phyloP scores from a whole-genome alignment of 495 filamentous ascomycete species.

The Trichoderma asperelloides region DNA sequence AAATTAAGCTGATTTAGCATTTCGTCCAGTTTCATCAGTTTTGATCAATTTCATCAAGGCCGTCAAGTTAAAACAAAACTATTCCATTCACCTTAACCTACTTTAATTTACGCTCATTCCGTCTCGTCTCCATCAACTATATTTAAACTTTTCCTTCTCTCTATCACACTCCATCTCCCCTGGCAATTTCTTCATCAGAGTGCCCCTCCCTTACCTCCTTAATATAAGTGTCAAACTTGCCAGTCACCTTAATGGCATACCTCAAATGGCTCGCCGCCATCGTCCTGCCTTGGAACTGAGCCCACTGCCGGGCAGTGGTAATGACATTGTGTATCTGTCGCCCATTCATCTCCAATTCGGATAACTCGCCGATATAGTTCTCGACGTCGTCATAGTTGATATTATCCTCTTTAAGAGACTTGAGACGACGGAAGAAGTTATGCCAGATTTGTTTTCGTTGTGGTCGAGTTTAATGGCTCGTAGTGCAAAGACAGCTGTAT shows the following conservation, averaged over 20 bases:
- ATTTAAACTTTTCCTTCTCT: too few species aligned
- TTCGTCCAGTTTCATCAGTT: too few species aligned
- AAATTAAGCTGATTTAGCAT: too few species aligned
- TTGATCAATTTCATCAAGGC: too few species aligned
- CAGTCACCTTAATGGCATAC: background rate
- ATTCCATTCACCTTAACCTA: too few species aligned
- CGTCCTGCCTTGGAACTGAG: background rate
- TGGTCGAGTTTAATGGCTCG: slow-evolving; percentile 19
- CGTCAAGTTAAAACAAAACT: too few species aligned
- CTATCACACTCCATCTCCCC: background rate
- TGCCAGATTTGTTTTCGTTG: slow-evolving; percentile 28
- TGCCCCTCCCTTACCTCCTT: background rate
- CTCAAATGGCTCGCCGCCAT: background rate
- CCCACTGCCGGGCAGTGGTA: slow-evolving; percentile 15
- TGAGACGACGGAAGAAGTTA: slow-evolving; percentile 19
- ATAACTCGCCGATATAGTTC: slow-evolving; percentile 11
- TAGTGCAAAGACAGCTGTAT: slow-evolving; percentile 36
- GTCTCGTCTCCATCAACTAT: too few species aligned
- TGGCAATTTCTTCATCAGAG: background rate
- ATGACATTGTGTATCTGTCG: slow-evolving; percentile 17
- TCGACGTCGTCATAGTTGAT: slow-evolving; percentile 14
- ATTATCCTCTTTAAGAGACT: background rate
- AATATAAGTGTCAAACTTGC: background rate
- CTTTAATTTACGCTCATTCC: too few species aligned
- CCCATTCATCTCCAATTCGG: slow-evolving; percentile 14